These are phyloP conservation scores for Trichoderma lentiforme DNA, from an alignment of 2,329 filamentous ascomycete species.

Conservation along the genomic window DNA sequence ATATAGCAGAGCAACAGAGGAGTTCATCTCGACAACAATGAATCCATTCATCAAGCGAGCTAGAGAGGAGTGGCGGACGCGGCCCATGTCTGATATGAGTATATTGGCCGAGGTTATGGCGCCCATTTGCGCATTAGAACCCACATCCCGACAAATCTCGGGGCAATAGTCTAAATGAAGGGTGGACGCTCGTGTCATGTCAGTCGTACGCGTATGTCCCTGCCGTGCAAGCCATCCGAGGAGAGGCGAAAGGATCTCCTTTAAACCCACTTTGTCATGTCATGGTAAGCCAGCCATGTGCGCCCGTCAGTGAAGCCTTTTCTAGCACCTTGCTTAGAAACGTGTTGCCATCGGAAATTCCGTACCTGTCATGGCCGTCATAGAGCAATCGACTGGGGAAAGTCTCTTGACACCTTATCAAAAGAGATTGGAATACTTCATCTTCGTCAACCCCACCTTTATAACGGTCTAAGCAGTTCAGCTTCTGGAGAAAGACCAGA, in stretches of 20 bases:
- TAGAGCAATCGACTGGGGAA: neutral
- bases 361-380: neutral
- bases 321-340: neutral
- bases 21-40: conserved; percentile 5
- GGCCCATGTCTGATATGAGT: neutral
- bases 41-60: neutral
- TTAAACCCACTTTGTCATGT: neutral
- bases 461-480: neutral
- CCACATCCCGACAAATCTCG: conserved; percentile 5
- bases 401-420: neutral
- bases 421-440: neutral
- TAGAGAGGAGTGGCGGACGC: neutral
- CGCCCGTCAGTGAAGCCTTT: neutral
- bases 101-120: neutral
- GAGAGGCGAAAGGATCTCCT: neutral
- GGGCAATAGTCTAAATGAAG: neutral
- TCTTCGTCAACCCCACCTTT: neutral
- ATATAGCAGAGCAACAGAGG: neutral
- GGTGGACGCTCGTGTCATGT: conserved; percentile 2
- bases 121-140: neutral
- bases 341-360: neutral
- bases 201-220: neutral
- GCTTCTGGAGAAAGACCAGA: neutral
- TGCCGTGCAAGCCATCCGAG: neutral
- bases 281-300: neutral